Conservation (phyloP, 2,329 filamentous ascomycete species). For the Phaeomoniella chlamydospora region DNA sequence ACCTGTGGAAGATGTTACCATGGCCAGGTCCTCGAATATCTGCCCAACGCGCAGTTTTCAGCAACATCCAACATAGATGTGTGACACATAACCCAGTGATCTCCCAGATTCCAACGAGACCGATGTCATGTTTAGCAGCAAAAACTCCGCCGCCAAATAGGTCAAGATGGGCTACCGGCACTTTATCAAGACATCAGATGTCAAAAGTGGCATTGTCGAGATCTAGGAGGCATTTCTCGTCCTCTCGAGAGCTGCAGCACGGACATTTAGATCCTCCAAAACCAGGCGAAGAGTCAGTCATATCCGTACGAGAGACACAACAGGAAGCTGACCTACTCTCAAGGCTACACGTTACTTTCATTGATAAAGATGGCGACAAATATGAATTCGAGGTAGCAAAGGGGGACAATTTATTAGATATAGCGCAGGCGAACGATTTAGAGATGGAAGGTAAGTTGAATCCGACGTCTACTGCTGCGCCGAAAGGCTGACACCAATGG, state of each 20-base stretch:
- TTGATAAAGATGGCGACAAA: constrained; percentile 73
- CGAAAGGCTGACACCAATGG: constrained; percentile 3
- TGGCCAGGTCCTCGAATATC: background rate
- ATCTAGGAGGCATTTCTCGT: constrained; percentile 57
- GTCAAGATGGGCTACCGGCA: too few relatives aligned
- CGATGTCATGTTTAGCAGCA: too few relatives aligned
- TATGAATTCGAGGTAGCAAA: constrained; percentile 66
- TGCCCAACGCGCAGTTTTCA: background rate
- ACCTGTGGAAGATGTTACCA: background rate
- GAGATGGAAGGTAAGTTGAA: constrained; percentile 70
- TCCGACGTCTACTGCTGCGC: background rate
- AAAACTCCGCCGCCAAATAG: too few relatives aligned
- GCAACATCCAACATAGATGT: too few relatives aligned
- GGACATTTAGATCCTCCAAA: constrained; percentile 74
- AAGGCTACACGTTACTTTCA: constrained; percentile 78
- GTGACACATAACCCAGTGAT: too few relatives aligned
- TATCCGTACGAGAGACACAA: too few relatives aligned
- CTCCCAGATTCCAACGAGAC: too few relatives aligned
- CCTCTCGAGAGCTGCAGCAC: constrained; percentile 46
- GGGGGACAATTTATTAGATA: constrained; percentile 88
- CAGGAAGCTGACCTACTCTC: too few relatives aligned
- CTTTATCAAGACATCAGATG: too few relatives aligned
- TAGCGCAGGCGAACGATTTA: constrained; percentile 84
- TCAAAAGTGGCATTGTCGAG: too few relatives aligned
- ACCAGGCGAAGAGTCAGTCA: constrained; percentile 73